A percentile compares a stretch with the other conserved stretches of the same genome.
Conservation (phyloP, 164 flowering plant genomes). For the Malania oleifera region DNA sequence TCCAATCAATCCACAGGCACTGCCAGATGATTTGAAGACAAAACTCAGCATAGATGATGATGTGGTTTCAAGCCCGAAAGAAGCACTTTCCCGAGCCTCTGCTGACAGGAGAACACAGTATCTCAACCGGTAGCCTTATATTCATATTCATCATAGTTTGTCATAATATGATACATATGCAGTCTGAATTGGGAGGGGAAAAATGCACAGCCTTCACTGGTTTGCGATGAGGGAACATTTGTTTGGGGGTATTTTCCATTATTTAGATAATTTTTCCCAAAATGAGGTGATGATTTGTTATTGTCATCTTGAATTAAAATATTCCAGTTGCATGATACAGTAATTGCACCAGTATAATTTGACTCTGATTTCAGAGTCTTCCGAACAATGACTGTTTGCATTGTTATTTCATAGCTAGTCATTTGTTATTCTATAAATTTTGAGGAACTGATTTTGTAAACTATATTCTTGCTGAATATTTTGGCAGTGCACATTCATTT, state of each 20-base stretch:
- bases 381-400: not conserved
- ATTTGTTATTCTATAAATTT: no score
- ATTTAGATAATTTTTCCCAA: no score
- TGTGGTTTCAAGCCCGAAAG: conserved; percentile 5
- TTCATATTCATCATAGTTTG: not conserved
- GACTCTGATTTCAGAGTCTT: not conserved
- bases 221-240: no score
- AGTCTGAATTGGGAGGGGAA: no score
- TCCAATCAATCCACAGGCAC: conserved; percentile 1
- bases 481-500: conserved; percentile 1
- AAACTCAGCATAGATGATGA: conserved; percentile 9
- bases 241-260: no score
- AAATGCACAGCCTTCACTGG: no score
- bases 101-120: not conserved
- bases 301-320: no score
- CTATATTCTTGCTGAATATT: not conserved
- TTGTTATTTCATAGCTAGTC: no score
- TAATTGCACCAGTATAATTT: not conserved
- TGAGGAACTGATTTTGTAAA: no score
- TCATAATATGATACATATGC: no score
- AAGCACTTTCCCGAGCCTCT: conserved; percentile 5
- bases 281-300: no score
- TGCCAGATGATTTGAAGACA: conserved; percentile 11
- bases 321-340: no score
- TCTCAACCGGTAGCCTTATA: conserved; percentile 1